phyloP scores from a whole-genome alignment of 2,329 filamentous ascomycete genomes.

The Exserohilum turcica region DNA sequence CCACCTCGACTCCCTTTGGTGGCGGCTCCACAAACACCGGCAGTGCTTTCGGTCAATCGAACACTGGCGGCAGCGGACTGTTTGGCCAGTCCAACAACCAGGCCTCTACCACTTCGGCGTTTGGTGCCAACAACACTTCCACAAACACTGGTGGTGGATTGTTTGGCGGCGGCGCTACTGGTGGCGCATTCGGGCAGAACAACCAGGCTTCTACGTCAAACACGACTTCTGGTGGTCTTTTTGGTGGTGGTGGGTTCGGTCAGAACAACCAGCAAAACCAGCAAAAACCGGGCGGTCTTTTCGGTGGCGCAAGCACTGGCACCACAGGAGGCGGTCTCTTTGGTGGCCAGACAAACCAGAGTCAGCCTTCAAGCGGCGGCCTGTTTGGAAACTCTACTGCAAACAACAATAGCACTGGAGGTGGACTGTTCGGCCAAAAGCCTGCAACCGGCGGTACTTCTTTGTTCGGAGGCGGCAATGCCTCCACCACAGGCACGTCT shows the following conservation, averaged over 20 bases:
- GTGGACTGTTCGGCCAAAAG: slow-evolving; percentile 51
- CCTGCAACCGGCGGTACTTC: slow-evolving; percentile 24
- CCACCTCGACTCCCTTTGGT: slow-evolving; percentile 34
- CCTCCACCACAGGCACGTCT: slow-evolving; percentile 23
- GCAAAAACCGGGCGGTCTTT: slow-evolving; percentile 48
- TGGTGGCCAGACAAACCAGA: slow-evolving; percentile 44
- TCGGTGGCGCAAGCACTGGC: slow-evolving; percentile 35
- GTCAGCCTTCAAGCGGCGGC: slow-evolving; percentile 36
- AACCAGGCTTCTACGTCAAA: slow-evolving; percentile 32
- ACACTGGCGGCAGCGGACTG: slow-evolving; percentile 41
- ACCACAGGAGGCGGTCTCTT: slow-evolving; percentile 58
- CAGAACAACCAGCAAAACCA: slow-evolving; percentile 44
- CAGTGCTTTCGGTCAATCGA: slow-evolving; percentile 33
- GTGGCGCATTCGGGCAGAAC: slow-evolving; percentile 42
- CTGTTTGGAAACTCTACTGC: slow-evolving; percentile 59
- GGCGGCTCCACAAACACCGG: slow-evolving; percentile 32
- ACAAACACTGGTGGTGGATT: slow-evolving; percentile 37
- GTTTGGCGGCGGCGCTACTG: slow-evolving; percentile 33
- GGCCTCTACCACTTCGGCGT: slow-evolving; percentile 32
- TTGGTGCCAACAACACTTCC: slow-evolving; percentile 34
- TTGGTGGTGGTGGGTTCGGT: slow-evolving; percentile 47
- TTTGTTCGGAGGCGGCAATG: slow-evolving; percentile 40
- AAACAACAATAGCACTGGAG: slow-evolving; percentile 37
- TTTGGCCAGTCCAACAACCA: slow-evolving; percentile 44
- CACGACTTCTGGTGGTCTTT: slow-evolving; percentile 48